Conservation (phyloP, 768 basidiomycete genomes). For the Dacryopinax spathularia region DNA sequence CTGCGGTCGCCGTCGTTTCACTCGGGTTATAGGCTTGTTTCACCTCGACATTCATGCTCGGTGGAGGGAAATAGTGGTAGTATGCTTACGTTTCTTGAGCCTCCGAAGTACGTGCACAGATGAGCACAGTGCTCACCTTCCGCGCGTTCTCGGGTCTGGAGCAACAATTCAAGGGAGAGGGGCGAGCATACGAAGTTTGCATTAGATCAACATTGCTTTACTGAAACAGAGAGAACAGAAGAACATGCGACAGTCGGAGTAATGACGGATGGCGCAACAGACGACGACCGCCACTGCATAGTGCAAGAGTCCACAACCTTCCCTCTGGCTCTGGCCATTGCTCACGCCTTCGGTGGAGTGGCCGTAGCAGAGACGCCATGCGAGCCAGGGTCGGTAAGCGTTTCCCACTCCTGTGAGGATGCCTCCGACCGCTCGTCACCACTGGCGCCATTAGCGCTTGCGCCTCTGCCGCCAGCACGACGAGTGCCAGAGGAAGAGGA, state of each 20-base stretch:
- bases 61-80: slow-evolving; percentile 62
- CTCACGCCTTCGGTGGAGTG: neutral
- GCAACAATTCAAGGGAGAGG: slow-evolving; percentile 3
- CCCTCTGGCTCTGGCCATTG: slow-evolving; percentile 11
- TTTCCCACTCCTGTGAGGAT: slow-evolving; percentile 86
- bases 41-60: slow-evolving; percentile 52
- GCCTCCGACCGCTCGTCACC: slow-evolving; percentile 65
- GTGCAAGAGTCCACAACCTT: slow-evolving; percentile 14
- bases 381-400: slow-evolving; percentile 49
- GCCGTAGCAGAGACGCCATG: slow-evolving; percentile 5
- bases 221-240: slow-evolving; percentile 1
- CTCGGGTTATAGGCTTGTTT: slow-evolving; percentile 18
- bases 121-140: slow-evolving; percentile 47
- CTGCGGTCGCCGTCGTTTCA: slow-evolving; percentile 1
- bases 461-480: neutral
- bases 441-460: slow-evolving; percentile 14
- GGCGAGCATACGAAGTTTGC: slow-evolving; percentile 11
- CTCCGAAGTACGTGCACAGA: neutral
- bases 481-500: neutral
- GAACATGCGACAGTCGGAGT: slow-evolving; percentile 1
- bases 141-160: slow-evolving; percentile 50
- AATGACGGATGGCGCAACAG: slow-evolving; percentile 4
- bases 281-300: slow-evolving; percentile 3
- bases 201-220: slow-evolving; percentile 5
- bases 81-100: slow-evolving; percentile 34